Conservation (phyloP, 495 filamentous ascomycete species). For the Neurospora sp. region DNA sequence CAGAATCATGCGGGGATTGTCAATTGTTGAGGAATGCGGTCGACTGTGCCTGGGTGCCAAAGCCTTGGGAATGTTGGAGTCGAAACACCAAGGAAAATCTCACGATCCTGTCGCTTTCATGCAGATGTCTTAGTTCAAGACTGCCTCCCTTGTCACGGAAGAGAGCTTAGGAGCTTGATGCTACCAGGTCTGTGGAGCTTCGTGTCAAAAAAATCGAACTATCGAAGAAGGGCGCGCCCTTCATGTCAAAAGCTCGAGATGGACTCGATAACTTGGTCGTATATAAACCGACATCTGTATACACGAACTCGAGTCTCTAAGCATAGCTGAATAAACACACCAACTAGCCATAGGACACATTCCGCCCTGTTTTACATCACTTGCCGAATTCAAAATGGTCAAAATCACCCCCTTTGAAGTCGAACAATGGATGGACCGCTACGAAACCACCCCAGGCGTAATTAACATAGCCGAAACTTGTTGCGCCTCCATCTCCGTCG, state of each 20-base stretch:
- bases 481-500: conserved; percentile 67
- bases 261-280: neutral
- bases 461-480: conserved; percentile 87
- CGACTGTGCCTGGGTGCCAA: neutral
- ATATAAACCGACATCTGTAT: neutral
- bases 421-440: conserved; percentile 89
- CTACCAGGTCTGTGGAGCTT: neutral
- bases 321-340: neutral
- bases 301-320: neutral
- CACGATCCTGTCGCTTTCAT: neutral
- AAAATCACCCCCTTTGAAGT: conserved; percentile 63
- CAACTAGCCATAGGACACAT: neutral
- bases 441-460: conserved; percentile 58
- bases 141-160: neutral
- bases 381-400: conserved; percentile 38
- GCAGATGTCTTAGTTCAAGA: neutral
- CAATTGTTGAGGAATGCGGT: neutral
- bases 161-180: neutral
- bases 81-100: neutral
- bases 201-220: neutral
- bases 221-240: neutral
- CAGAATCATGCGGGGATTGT: neutral
- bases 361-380: neutral
- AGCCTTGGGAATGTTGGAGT: neutral
- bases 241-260: neutral